A percentile compares a stretch with the other conserved stretches of the same genome.
These are phyloP conservation scores for Choiromyces venosus DNA, from an alignment of 495 filamentous ascomycete genomes.

Conservation along the genomic window DNA sequence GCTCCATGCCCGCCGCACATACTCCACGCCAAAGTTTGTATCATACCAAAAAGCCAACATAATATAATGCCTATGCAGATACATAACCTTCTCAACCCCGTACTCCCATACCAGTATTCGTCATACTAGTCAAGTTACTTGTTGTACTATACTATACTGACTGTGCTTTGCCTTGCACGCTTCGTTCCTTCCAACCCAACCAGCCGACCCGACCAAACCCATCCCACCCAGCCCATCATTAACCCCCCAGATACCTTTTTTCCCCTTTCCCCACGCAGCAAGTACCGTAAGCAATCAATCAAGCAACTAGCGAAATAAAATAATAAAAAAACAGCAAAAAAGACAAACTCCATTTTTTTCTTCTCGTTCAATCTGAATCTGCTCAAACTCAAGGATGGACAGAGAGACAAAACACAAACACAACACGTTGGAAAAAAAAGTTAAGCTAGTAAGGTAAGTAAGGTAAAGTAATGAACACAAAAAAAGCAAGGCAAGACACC, in stretches of 20 bases:
- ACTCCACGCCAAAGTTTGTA: no score
- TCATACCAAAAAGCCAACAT: no score
- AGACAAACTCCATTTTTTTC: not conserved
- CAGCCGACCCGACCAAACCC: not conserved
- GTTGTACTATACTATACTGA: no score
- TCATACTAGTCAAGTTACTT: not conserved
- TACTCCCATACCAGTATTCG: not conserved
- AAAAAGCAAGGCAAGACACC: not conserved
- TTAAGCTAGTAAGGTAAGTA: not conserved
- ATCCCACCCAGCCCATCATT: not conserved
- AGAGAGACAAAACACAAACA: not conserved
- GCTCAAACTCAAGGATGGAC: not conserved
- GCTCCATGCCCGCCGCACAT: slow-evolving; percentile 7
- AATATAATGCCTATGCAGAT: no score
- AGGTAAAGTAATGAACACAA: not conserved
- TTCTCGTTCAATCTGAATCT: no score
- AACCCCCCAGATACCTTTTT: no score
- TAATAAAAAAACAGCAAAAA: not conserved
- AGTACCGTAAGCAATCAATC: not conserved
- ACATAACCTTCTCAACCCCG: not conserved
- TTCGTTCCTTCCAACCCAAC: not conserved
- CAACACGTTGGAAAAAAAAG: not conserved
- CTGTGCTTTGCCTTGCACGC: not conserved
- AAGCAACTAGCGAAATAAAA: not conserved
- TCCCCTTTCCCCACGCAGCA: no score